Evolutionary conservation across 768 basidiomycete species (phyloP), one percentile per base, ranked within the genome.

Genomic region (Holtermanniella nyarrowii): DNA sequence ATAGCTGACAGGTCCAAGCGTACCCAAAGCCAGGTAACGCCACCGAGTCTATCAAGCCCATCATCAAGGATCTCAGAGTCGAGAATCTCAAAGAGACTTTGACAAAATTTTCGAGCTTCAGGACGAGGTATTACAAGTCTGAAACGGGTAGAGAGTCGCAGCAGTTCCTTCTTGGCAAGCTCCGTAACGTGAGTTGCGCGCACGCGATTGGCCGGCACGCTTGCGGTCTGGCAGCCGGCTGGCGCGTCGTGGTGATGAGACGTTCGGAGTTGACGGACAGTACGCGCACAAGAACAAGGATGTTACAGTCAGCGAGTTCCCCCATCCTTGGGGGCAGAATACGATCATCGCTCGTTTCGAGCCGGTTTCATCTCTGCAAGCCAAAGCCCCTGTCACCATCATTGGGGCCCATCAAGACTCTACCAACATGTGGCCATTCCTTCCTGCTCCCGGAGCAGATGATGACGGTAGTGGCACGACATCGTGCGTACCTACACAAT

Each of bases 251-350:
- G 4, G 24, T 20, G 2, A 5, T 27, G 4, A 18, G 2, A 21
- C 14, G 18, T 52, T 3, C 46, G 20, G 11, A 27, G 12, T 21
- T 23, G 13, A 21, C 23, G 18, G 5, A 13, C 26, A 21, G 18
- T n/a, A 22, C n/a, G n/a, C 22, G 18, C 22, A 43, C 16, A 20
- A 18, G 7, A 50, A 63, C 57, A 49, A 58, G 1, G 53, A 52
- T 14, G 85, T 93, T 60, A 77, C 78, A 4, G 70, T 88, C 52
- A 73, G 76, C 46, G 70, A 72, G 37, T 74, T 74, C 58, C 48
- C 66, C 7, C 74, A 75, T 49, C 45, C 69, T 10, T 66, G 31
- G 31, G 31, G 31, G 7, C 31, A 37, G 16, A 37, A 37, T 16
- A 7, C 61, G 42, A 69, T 75, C 58, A 73, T 75, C 43, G 70